phyloP scores from a whole-genome alignment of 441 rosid species.

The Geranium incanum region DNA sequence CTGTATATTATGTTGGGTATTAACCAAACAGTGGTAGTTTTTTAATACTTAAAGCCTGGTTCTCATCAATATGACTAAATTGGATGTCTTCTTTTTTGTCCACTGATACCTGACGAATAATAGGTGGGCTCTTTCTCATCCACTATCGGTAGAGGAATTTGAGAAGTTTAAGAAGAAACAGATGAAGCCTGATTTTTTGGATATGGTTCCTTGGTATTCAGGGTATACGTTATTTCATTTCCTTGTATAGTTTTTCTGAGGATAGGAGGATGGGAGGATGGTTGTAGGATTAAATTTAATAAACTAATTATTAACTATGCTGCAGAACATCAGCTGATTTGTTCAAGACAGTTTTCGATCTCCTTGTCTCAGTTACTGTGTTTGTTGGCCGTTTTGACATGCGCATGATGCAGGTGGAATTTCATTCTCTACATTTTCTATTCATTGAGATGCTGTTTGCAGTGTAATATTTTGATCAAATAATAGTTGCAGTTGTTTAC shows the following conservation, averaged over 20 bases:
- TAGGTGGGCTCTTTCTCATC: slow-evolving; percentile 99
- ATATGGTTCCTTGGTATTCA: slow-evolving; percentile 99
- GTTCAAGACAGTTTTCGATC: slow-evolving; percentile 96
- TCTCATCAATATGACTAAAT: not conserved
- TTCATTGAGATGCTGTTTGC: slow-evolving; percentile 11
- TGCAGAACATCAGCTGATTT: slow-evolving; percentile 99
- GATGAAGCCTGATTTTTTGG: slow-evolving; percentile 89
- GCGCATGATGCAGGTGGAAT: slow-evolving; percentile 98
- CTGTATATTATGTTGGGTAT: slow-evolving; percentile 1
- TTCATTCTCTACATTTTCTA: slow-evolving; percentile 9
- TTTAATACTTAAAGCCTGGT: not conserved
- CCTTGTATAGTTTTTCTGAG: not conserved
- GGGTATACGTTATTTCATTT: slow-evolving; percentile 46
- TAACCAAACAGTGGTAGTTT: not conserved
- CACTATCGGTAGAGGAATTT: slow-evolving; percentile 67
- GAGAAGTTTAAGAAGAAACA: slow-evolving; percentile 78
- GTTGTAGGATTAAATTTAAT: slow-evolving; percentile 10
- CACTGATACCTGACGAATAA: slow-evolving; percentile 19
- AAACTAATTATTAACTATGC: slow-evolving; percentile 12
- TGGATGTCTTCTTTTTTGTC: not conserved
- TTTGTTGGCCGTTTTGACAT: slow-evolving; percentile 99
- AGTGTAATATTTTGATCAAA: not conserved
- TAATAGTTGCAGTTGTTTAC: not conserved
- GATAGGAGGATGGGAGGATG: not conserved
- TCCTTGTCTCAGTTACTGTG: slow-evolving; percentile 89